These are phyloP conservation scores for Phytophthora citrophthora DNA, from an alignment of 352 stramenopile genomes.

Conservation along the genomic window DNA sequence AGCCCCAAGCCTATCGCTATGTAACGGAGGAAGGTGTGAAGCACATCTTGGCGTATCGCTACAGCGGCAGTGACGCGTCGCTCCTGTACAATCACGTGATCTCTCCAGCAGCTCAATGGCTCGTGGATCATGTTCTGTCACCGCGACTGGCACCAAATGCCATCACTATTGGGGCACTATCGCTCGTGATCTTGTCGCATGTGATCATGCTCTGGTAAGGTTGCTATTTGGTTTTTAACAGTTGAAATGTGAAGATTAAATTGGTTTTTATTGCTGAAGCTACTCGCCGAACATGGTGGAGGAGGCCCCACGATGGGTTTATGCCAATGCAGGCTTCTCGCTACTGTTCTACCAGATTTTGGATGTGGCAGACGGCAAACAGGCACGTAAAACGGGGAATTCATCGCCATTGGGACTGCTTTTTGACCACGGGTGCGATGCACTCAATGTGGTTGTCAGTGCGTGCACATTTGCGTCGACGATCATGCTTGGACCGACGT, in stretches of 20 bases:
- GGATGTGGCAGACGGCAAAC: slow-evolving; percentile 88
- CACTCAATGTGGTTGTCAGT: slow-evolving; percentile 85
- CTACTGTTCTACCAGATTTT: slow-evolving; percentile 86
- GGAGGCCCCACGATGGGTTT: slow-evolving; percentile 75
- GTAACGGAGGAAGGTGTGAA: slow-evolving; percentile 74
- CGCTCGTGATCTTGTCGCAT: slow-evolving; percentile 75
- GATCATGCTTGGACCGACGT: slow-evolving; percentile 84
- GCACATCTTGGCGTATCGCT: slow-evolving; percentile 80
- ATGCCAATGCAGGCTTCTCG: slow-evolving; percentile 66
- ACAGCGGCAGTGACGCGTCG: slow-evolving; percentile 85
- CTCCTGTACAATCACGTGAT: slow-evolving; percentile 87
- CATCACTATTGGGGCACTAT: slow-evolving; percentile 83
- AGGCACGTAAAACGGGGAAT: slow-evolving; percentile 87
- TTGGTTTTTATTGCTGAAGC: slow-evolving; percentile 48
- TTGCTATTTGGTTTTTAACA: neutral
- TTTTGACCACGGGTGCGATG: slow-evolving; percentile 89
- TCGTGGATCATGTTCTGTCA: slow-evolving; percentile 80
- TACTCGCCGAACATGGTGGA: slow-evolving; percentile 89
- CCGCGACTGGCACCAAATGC: slow-evolving; percentile 77
- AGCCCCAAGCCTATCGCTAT: slow-evolving; percentile 56
- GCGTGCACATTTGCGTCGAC: slow-evolving; percentile 86
- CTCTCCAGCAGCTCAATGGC: slow-evolving; percentile 75
- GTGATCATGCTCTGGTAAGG: slow-evolving; percentile 75
- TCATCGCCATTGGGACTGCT: slow-evolving; percentile 85
- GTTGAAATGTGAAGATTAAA: neutral